These are phyloP conservation scores for Fusarium tricinctum DNA, from an alignment of 2,329 filamentous ascomycete species.

Conservation along the genomic window DNA sequence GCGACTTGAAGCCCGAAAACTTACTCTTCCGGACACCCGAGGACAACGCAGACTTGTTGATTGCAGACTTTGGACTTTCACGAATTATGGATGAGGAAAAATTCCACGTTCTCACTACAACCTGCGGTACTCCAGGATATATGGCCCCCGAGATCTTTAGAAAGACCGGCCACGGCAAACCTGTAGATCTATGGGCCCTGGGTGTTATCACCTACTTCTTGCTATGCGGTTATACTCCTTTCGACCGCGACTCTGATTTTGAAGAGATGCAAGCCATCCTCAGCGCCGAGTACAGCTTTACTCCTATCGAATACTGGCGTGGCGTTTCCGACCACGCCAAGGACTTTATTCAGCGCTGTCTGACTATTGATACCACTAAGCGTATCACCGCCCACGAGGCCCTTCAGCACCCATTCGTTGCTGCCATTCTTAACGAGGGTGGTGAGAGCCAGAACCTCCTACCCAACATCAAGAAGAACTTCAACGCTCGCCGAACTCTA, in stretches of 20 bases:
- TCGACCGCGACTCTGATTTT: constrained; percentile 96
- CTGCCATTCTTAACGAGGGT: constrained; percentile 63
- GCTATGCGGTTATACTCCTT: constrained; percentile 97
- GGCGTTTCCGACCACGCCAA: constrained; percentile 88
- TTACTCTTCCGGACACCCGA: constrained; percentile 96
- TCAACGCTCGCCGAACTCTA: constrained; percentile 76
- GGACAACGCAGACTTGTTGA: constrained; percentile 96
- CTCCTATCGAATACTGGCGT: constrained; percentile 95
- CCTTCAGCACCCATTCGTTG: constrained; percentile 75
- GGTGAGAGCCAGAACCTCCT: constrained; percentile 72
- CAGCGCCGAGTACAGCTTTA: constrained; percentile 95
- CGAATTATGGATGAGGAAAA: constrained; percentile 99
- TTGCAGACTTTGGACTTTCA: constrained; percentile 95
- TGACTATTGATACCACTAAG: constrained; percentile 88
- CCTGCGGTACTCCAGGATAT: constrained; percentile 96
- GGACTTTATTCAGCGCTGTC: constrained; percentile 91
- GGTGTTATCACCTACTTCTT: constrained; percentile 99
- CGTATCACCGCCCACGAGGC: constrained; percentile 93
- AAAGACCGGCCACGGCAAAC: constrained; percentile 97
- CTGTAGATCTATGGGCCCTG: constrained; percentile 98
- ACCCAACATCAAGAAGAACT: constrained; percentile 80
- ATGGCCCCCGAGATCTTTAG: constrained; percentile 99
- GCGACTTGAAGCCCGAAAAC: constrained; percentile 97
- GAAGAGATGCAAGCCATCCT: constrained; percentile 99
- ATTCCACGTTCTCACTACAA: constrained; percentile 97